Evolutionary conservation across 495 filamentous ascomycete genomes (phyloP), one percentile per base, ranked within the genome.

Genomic region (Margaritispora aquatica): DNA sequence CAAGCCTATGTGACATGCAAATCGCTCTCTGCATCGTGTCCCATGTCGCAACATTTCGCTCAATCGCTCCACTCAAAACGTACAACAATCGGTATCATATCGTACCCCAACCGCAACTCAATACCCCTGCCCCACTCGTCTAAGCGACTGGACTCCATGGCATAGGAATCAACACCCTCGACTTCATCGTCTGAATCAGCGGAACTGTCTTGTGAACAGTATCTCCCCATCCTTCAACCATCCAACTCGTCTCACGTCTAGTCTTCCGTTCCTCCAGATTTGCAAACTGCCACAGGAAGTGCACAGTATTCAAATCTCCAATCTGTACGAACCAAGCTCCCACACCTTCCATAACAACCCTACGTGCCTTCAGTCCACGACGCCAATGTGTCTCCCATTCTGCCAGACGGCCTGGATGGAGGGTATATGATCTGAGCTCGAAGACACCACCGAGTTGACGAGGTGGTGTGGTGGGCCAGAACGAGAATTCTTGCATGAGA

Each of bases 351-450:
- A 97, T 97, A 21, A 97, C 93, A 67, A 97, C 90, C 23, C 89
- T 82, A 22, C 94, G 81, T 1, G 94, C 94, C 70, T 88, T 87
- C 47, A 98, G 79, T 23, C 94, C 94, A 44, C 86, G 82, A n/a
- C 95, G 82, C 94, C 94, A 98, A 72, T 98, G 94, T 23, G 88
- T 93, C 77, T 98, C 94, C 94, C 94, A 98, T 75, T 98, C 94
- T 19, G 97, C 78, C 13, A 98, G 80, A 68, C 96, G 96, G 24
- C 94, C 94, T 0, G 94, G 94, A 71, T 96, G 89, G 10, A 98
- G 80, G 7, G 93, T 97, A 77, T 98, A 98, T 17, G 94, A 97
- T 26, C 94, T 90, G 15, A 98, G 83, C 78, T 98, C 94, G 69
- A 98, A 98, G 27, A 98, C 73, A 22, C 94, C 94, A 61, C 94